Evolutionary conservation across 768 basidiomycete species (phyloP).

Genomic region (Boletus tylopilopsis): DNA sequence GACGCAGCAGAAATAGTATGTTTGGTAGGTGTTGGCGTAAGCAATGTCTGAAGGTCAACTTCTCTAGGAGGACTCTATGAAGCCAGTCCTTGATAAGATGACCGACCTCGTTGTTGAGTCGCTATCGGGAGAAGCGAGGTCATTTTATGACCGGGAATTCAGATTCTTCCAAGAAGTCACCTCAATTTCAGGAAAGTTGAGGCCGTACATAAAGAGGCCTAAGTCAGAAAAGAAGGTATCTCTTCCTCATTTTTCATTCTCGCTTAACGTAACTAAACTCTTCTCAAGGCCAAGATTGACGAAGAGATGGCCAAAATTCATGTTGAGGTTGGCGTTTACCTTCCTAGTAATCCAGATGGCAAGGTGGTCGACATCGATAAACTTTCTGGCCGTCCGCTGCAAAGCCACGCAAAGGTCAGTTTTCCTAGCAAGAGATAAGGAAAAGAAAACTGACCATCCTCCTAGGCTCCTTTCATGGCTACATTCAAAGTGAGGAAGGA

Average conservation of each 20-base stretch:
- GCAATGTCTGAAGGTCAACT: background rate
- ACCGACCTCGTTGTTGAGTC: slow-evolving; percentile 75
- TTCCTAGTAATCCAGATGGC: slow-evolving; percentile 97
- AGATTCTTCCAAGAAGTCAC: slow-evolving; percentile 95
- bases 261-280: background rate
- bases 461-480: slow-evolving; percentile 99
- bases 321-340: slow-evolving; percentile 93
- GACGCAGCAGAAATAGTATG: slow-evolving; percentile 80
- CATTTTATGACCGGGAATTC: slow-evolving; percentile 94
- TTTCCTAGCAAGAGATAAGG: background rate
- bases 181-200: slow-evolving; percentile 95
- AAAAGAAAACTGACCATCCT: slow-evolving; percentile 1
- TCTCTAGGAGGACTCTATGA: slow-evolving; percentile 87
- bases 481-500: slow-evolving; percentile 98
- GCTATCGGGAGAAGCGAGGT: slow-evolving; percentile 82
- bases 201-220: slow-evolving; percentile 91
- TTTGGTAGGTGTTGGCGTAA: slow-evolving; percentile 6
- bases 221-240: slow-evolving; percentile 94
- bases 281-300: slow-evolving; percentile 87
- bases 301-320: slow-evolving; percentile 97
- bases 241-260: background rate
- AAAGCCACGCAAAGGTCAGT: slow-evolving; percentile 92
- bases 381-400: slow-evolving; percentile 91
- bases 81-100: slow-evolving; percentile 89
- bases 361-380: slow-evolving; percentile 96